Percentiles rank a stretch among this genome's conserved stretches.
Evolutionary conservation across 176 grass and related monocot genomes (phyloP).

Genomic region (Pontederia crassipes): DNA sequence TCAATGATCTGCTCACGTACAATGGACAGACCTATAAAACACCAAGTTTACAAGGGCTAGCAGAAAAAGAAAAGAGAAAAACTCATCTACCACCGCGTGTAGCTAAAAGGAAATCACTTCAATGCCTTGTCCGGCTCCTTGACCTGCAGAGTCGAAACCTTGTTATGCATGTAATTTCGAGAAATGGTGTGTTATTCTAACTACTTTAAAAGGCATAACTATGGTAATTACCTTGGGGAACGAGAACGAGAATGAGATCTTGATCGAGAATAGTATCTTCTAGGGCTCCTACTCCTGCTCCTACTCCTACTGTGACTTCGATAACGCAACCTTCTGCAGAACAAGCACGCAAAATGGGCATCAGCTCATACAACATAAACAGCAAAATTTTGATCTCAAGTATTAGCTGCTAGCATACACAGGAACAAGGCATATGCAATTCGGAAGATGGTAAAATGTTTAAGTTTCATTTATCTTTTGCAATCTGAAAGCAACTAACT

Average conservation of each 20-base stretch:
- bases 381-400: no score
- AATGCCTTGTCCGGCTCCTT: slow-evolving; percentile 70
- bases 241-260: slow-evolving; percentile 48
- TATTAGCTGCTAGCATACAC: no score
- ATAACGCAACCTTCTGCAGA: slow-evolving; percentile 45
- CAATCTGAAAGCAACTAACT: no score
- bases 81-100: not conserved
- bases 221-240: slow-evolving; percentile 56
- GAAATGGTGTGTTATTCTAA: not conserved
- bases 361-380: not conserved
- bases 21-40: no score
- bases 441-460: no score
- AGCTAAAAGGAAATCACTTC: slow-evolving; percentile 10
- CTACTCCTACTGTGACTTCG: slow-evolving; percentile 69
- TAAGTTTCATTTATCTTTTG: no score
- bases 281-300: slow-evolving; percentile 44
- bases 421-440: no score
- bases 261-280: slow-evolving; percentile 33
- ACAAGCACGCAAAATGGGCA: slow-evolving; percentile 13
- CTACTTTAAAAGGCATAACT: not conserved
- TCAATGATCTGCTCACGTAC: no score
- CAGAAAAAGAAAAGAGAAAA: no score
- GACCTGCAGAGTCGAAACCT: slow-evolving; percentile 34
- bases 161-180: slow-evolving; percentile 8
- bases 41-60: no score